Evolutionary conservation across 75 land plant species (phyloP), one percentile per base, ranked within the genome.

Genomic region (Picea glauca): DNA sequence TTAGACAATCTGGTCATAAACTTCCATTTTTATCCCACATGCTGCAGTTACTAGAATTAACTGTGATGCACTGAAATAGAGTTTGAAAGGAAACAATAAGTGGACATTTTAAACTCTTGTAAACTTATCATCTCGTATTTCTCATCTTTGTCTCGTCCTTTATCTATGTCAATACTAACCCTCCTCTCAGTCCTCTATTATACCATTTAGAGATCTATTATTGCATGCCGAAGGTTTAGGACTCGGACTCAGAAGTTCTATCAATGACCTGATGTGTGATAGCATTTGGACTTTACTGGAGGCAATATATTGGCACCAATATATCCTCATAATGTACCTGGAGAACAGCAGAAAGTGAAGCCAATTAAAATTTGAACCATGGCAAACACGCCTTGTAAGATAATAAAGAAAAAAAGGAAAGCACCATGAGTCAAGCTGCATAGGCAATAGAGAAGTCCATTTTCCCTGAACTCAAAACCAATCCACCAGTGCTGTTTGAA

Each of bases 311-410:
- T 58, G 50, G 77, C 77, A 80, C 82, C 82, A 80, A 30, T 80
- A 80, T 21, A 80, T 76, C 38, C 82, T 78, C 62, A 80, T 62
- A 23, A 80, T 80, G 58, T 80, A 80, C 67, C 82, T 80, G 78
- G 9, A 78, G 13, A 70, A 43, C 54, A 40, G 40, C 62, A 59
- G 77, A 58, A 11, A 30, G 23, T 76, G 61, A 21, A 76, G 18
- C 23, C 35, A 76, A 15, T 76, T 4, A 57, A 57, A 76, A 57
- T 3, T 17, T 31, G n/a, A 76, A 76, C 18, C 58, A 58, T 76
- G 66, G 67, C 26, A 76, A 54, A 30, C 3, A 30, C 17, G 31
- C 23, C 58, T 74, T 54, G 58, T 63, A 11, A 63, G 13, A 50
- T 26, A 63, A 26, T 26, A 20, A 43, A n/a, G n/a, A 5, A 70